Evolutionary conservation across 495 filamentous ascomycete species (phyloP).

Genomic region (Cercophora scortea): DNA sequence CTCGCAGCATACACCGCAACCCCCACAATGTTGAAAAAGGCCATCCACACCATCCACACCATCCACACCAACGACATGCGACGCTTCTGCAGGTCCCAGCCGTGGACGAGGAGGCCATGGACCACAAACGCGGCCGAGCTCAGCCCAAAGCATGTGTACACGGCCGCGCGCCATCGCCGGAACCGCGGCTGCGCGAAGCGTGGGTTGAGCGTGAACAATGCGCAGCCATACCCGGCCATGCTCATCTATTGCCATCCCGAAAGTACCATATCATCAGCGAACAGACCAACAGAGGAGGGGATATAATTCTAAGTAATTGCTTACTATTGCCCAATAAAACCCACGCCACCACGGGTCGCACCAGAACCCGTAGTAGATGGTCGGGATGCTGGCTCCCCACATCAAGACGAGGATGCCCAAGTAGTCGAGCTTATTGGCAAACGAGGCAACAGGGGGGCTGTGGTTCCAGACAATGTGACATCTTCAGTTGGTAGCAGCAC

Average conservation of each 20-base stretch:
- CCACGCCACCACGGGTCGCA: constrained; percentile 47
- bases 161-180: constrained; percentile 64
- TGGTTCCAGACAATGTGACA: constrained; percentile 5
- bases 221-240: constrained; percentile 55
- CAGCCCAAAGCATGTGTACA: constrained; percentile 57
- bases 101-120: not conserved
- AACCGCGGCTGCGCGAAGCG: constrained; percentile 62
- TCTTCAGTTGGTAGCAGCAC: not conserved
- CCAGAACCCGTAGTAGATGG: constrained; percentile 68
- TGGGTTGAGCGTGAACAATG: constrained; percentile 53
- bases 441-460: not conserved
- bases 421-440: constrained; percentile 71
- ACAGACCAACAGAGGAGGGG: too few species aligned
- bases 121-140: not conserved
- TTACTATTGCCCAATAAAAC: constrained; percentile 64
- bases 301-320: not conserved
- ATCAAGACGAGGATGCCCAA: constrained; percentile 71
- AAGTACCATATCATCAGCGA: not conserved
- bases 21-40: constrained; percentile 55
- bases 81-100: not conserved
- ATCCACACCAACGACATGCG: not conserved
- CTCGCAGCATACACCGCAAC: constrained; percentile 58
- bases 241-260: constrained; percentile 46
- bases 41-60: not conserved
- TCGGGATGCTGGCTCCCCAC: constrained; percentile 64